These are phyloP conservation scores for Chondrus crispus DNA, from an alignment of 23 red algal genomes.

Conservation along the genomic window DNA sequence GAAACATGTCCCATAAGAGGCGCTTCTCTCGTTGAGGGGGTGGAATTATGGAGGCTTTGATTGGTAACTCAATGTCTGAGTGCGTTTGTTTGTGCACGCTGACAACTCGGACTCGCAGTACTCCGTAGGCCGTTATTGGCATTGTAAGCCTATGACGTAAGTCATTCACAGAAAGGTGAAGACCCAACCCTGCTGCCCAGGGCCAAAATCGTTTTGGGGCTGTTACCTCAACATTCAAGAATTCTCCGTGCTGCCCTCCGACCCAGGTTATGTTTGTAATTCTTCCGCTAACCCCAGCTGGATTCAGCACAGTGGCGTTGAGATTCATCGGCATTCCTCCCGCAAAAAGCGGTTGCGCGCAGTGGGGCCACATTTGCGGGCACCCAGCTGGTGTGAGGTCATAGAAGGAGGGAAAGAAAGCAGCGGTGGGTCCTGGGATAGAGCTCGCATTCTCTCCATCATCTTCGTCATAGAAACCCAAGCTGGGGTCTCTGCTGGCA, in stretches of 20 bases:
- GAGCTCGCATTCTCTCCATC: background rate
- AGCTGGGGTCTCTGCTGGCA: too few relatives aligned
- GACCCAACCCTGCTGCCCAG: conserved; percentile 68
- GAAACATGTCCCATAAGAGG: conserved; percentile 86
- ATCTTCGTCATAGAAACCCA: background rate
- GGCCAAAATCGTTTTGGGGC: conserved; percentile 74
- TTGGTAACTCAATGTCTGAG: conserved; percentile 46
- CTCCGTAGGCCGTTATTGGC: conserved; percentile 16
- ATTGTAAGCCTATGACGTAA: background rate
- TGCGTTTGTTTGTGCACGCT: conserved; percentile 30
- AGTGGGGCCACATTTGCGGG: conserved; percentile 85
- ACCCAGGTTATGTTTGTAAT: conserved; percentile 49
- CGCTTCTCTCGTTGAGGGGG: conserved; percentile 50
- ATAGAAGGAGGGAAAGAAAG: conserved; percentile 58
- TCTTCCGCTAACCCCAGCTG: conserved; percentile 2
- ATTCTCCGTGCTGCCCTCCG: conserved; percentile 2
- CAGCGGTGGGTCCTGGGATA: conserved; percentile 30
- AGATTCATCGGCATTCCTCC: conserved; percentile 26
- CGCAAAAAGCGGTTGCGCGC: conserved; percentile 48
- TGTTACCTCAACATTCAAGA: conserved; percentile 35
- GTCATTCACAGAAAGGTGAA: conserved; percentile 42
- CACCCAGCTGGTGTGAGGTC: conserved; percentile 54
- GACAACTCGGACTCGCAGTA: conserved; percentile 34
- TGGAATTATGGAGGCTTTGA: conserved; percentile 31
- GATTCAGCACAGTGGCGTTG: conserved; percentile 79